phyloP scores from a whole-genome alignment of 495 filamentous ascomycete species.

The Haplographium delicatum region DNA sequence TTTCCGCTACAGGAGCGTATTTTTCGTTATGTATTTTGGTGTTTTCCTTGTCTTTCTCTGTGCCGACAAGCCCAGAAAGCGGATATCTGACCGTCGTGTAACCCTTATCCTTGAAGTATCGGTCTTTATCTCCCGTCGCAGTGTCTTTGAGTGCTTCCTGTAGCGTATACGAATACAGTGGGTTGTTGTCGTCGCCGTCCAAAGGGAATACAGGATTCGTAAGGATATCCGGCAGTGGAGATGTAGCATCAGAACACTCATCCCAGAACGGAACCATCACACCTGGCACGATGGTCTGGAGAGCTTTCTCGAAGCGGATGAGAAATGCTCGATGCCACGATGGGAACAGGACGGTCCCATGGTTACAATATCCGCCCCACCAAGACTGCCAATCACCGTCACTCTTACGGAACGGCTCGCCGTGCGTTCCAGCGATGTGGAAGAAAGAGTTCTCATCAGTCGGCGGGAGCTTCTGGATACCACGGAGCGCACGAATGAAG shows the following conservation, averaged over 20 bases:
- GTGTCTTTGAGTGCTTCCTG: slow-evolving; percentile 14
- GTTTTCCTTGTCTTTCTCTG: background rate
- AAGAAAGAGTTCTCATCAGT: slow-evolving; percentile 20
- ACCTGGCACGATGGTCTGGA: slow-evolving; percentile 12
- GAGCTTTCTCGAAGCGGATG: slow-evolving; percentile 23
- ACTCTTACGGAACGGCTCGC: slow-evolving; percentile 17
- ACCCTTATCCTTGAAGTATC: slow-evolving; percentile 23
- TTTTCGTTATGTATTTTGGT: background rate
- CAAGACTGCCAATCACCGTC: background rate
- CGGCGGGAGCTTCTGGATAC: background rate
- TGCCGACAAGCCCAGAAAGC: slow-evolving; percentile 22
- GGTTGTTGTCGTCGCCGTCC: slow-evolving; percentile 21
- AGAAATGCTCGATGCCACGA: slow-evolving; percentile 39
- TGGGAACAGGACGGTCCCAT: slow-evolving; percentile 37
- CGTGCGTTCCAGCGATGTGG: slow-evolving; percentile 27
- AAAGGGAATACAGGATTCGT: slow-evolving; percentile 1
- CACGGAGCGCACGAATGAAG: background rate
- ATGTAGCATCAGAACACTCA: slow-evolving; percentile 11
- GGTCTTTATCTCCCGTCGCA: no score
- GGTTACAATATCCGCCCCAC: slow-evolving; percentile 35
- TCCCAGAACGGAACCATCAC: slow-evolving; percentile 28
- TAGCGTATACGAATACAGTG: slow-evolving; percentile 25
- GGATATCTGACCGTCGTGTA: slow-evolving; percentile 26
- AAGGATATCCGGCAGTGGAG: slow-evolving; percentile 14
- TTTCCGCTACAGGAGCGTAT: background rate